Conservation (phyloP, 345 rosid genomes). For the Toxicodendron radicans region DNA sequence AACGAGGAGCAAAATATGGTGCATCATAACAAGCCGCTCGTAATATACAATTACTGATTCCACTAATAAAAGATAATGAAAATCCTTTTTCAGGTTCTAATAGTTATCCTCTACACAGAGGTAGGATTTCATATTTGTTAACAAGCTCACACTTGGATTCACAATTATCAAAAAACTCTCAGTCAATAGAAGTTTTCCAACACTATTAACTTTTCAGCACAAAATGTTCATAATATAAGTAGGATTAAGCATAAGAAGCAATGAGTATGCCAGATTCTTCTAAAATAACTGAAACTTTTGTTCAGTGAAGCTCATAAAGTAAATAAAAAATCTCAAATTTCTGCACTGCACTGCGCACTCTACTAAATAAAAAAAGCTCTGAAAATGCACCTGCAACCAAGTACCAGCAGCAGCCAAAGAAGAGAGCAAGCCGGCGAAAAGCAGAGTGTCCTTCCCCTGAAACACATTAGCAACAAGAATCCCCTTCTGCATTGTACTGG, state of each 20-base stretch:
- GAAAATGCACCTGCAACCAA: slow-evolving; percentile 84
- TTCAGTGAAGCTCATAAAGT: background rate
- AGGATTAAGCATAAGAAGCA: background rate
- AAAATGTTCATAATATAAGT: background rate
- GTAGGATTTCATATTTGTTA: background rate
- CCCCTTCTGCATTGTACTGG: slow-evolving; percentile 98
- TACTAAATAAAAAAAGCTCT: background rate
- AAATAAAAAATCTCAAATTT: background rate
- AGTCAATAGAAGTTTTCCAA: background rate
- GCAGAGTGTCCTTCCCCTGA: slow-evolving; percentile 82
- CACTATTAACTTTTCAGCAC: no score
- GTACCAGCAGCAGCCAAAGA: slow-evolving; percentile 93
- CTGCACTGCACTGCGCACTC: background rate
- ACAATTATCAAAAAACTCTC: background rate
- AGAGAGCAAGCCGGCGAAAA: slow-evolving; percentile 82
- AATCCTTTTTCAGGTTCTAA: background rate
- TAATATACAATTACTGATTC: background rate
- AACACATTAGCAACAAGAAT: slow-evolving; percentile 84
- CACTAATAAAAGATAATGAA: background rate
- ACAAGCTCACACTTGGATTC: slow-evolving; percentile 1
- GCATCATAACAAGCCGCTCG: background rate
- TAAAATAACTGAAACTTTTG: background rate
- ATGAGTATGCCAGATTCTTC: background rate
- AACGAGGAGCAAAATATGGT: background rate
- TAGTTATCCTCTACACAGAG: background rate